phyloP scores from a whole-genome alignment of 2,329 filamentous ascomycete genomes.

The Arthrobotrys sphaeroides region DNA sequence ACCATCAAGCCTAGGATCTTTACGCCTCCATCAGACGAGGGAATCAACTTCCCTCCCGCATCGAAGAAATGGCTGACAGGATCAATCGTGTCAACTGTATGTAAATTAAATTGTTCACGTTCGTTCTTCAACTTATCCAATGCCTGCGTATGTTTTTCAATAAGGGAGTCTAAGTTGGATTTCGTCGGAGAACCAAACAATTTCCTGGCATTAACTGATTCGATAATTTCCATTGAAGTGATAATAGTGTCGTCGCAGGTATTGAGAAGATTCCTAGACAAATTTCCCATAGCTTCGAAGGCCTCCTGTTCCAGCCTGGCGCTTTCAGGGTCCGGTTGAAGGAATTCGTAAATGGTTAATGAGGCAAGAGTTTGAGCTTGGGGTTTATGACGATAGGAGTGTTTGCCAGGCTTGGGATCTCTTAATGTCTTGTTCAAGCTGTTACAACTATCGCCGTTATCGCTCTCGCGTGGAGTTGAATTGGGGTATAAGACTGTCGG shows the following conservation, averaged over 20 bases:
- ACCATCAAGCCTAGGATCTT: slow-evolving; percentile 62
- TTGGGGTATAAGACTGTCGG: background rate
- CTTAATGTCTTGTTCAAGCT: too few relatives aligned
- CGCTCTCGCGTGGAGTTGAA: too few relatives aligned
- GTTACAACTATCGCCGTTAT: too few relatives aligned
- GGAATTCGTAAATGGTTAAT: slow-evolving; percentile 35
- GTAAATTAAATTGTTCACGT: slow-evolving; percentile 51
- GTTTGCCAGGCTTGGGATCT: too few relatives aligned
- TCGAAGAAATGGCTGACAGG: slow-evolving; percentile 63
- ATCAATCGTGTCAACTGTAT: slow-evolving; percentile 63
- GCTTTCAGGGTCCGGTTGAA: slow-evolving; percentile 34
- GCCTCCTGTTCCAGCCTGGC: slow-evolving; percentile 32
- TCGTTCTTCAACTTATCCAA: slow-evolving; percentile 59
- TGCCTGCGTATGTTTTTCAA: slow-evolving; percentile 59
- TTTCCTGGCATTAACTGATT: slow-evolving; percentile 19
- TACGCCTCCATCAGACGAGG: slow-evolving; percentile 53
- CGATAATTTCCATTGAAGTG: slow-evolving; percentile 26
- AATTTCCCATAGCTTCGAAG: slow-evolving; percentile 20
- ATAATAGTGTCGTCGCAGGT: slow-evolving; percentile 10
- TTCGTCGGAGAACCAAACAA: slow-evolving; percentile 36
- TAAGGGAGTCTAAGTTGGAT: slow-evolving; percentile 52
- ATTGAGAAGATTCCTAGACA: slow-evolving; percentile 20
- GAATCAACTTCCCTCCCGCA: slow-evolving; percentile 59
- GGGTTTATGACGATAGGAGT: background rate
- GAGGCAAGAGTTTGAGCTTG: slow-evolving; percentile 34